Evolutionary conservation across 441 rosid genomes (phyloP).

Genomic region (Corymbia calophylla): DNA sequence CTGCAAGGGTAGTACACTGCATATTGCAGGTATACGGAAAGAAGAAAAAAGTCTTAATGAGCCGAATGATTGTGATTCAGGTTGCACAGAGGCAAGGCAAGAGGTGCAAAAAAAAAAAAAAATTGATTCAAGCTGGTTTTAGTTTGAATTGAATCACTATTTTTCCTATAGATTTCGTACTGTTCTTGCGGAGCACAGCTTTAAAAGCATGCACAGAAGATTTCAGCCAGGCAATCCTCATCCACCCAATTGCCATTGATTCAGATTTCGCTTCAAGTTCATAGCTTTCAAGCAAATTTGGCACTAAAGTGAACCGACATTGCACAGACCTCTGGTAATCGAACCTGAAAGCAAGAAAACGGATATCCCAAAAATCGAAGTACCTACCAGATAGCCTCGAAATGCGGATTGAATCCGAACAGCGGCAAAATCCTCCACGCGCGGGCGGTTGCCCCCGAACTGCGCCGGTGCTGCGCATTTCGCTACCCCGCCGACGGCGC

Average conservation of each 20-base stretch:
- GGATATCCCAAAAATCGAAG: not conserved
- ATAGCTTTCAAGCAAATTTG: not conserved
- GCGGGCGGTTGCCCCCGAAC: slow-evolving; percentile 19
- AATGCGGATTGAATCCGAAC: slow-evolving; percentile 56
- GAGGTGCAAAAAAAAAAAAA: not conserved
- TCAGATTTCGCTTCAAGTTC: not conserved
- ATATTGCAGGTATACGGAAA: not conserved
- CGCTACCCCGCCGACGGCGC: slow-evolving; percentile 1
- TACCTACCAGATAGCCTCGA: slow-evolving; percentile 67
- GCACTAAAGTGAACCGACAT: not conserved
- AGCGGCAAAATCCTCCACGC: slow-evolving; percentile 27
- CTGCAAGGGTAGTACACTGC: not conserved
- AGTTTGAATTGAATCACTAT: not conserved
- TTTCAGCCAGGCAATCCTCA: not conserved
- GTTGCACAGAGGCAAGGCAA: not conserved
- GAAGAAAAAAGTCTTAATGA: not conserved
- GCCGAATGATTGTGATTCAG: not conserved
- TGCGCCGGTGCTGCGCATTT: not conserved
- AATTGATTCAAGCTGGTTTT: not conserved
- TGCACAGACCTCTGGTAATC: not conserved
- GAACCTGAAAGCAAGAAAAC: not conserved
- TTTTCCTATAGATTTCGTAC: not conserved
- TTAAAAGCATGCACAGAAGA: not conserved
- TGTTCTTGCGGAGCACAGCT: not conserved
- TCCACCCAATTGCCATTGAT: not conserved